Base-by-base conservation (phyloP, 495 filamentous ascomycete genomes). In the Rostrohypoxylon terebratum region DNA sequence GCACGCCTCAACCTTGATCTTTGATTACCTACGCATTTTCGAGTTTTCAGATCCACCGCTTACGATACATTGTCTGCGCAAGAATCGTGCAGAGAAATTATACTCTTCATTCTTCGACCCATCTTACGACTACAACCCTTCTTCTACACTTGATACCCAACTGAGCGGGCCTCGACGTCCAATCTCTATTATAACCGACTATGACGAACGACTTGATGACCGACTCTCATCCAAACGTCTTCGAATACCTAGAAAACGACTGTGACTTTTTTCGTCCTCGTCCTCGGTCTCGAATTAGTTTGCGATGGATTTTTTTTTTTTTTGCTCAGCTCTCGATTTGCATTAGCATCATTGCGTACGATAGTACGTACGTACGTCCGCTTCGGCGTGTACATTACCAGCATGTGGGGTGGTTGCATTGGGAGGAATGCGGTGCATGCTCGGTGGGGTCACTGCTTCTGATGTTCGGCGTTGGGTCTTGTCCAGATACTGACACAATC, bases 111-210 rank as follows among this genome's bases (percentile, higher is more conserved):
- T n/a, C 3, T 45, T 45, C 42, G 16, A 45, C 36, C 13, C 11
- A 20, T 20, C 4, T 13, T 45, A 5, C 42, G n/a, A 18, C 42
- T 45, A 44, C 4, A 6, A 28, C 42, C n/a, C 36, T 9, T 38
- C 36, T 38, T 38, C 36, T 38, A 13, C 13, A 45, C n/a, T 18
- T 20, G 42, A 61, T 47, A 31, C 59, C 31, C 28, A 10, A 10
- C 47, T 16, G 40, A 45, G 11, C 18, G 38, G 34, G 34, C 25
- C 59, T 45, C 14, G 59, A 61, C 33, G 47, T 45, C 42, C 42
- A 34, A 28, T 21, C 11, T 47, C 42, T 48, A 36, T 31, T 47
- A 33, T 28, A 28, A 28, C 6, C 28, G 2, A 28, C 28, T 28
- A 28, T 5, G 28, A 28, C 28, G 3, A 28, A 28, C 8, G n/a